Evolutionary conservation across 2,329 filamentous ascomycete genomes (phyloP), one percentile per base, ranked within the genome.

Genomic region (Davidsoniella australis): DNA sequence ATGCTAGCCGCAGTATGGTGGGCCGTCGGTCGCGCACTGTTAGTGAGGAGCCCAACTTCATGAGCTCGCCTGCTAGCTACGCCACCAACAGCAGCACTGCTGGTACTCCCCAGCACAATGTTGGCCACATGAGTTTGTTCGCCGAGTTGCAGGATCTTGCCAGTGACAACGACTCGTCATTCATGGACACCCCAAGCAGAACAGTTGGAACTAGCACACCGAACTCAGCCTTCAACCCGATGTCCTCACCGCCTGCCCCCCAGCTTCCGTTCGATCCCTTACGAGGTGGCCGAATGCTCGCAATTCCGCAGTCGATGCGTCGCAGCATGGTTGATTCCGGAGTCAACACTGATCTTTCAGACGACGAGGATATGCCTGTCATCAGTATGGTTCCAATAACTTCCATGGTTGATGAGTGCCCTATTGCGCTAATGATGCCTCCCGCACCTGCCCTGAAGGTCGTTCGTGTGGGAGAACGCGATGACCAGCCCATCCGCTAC

Each of bases 71-170:
- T 16, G 70, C 71, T 45, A 77, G 75, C 58, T 69, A 72, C 54
- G 66, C 63, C 16, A 70, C 67, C 53, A 71, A 68, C 56, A 72
- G 68, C 54, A 62, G 55, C 29, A 53, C 62, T 43, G 59, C 65
- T 49, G 66, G 66, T 42, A 75, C 72, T 2, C 68, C 75, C 8
- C 66, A 72, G 50, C 62, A 64, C 41, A 64, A 58, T 16, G 51
- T 63, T 40, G 64, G 58, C 16, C 73, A 76, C 14, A 85, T 94
- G 67, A 96, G 83, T 59, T 69, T 98, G 46, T 94, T 91, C 61
- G 87, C 87, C 39, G 91, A 98, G 63, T 73, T 98, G 40, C 85
- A 83, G 48, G 85, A 86, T 56, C 68, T 95, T 41, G 81, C 77
- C 54, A 77, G 78, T 55, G 81, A 82, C 56, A 84, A 85, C 54